Conservation (phyloP, 768 basidiomycete species). For the Epithele typhae region DNA sequence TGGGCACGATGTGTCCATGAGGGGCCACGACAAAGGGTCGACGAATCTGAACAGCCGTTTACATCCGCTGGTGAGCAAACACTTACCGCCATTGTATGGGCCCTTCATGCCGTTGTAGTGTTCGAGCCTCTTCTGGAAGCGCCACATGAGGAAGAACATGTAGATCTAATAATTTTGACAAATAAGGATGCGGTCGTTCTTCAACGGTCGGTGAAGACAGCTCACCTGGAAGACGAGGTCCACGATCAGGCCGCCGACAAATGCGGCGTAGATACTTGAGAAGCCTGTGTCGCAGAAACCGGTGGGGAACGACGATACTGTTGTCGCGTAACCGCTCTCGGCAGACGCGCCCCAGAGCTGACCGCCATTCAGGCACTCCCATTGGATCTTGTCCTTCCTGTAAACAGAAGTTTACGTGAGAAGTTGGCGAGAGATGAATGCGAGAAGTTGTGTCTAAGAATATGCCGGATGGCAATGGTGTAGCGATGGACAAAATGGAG, state of each 20-base stretch:
- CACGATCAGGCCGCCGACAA: slow-evolving; percentile 56
- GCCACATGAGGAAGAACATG: slow-evolving; percentile 75
- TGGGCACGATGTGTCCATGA: too few relatives aligned
- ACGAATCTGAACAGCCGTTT: too few relatives aligned
- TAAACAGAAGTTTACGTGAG: too few relatives aligned
- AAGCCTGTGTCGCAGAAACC: slow-evolving; percentile 60
- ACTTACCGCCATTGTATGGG: slow-evolving; percentile 57
- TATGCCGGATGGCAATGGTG: too few relatives aligned
- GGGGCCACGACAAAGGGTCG: too few relatives aligned
- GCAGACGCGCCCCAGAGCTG: slow-evolving; percentile 51
- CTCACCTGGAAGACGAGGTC: slow-evolving; percentile 67
- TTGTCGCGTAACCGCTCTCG: slow-evolving; percentile 36
- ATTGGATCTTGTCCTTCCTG: slow-evolving; percentile 64
- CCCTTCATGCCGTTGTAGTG: slow-evolving; percentile 64
- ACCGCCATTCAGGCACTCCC: slow-evolving; percentile 73
- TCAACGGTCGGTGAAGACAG: too few relatives aligned
- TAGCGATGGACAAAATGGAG: slow-evolving; percentile 1
- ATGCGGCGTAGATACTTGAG: slow-evolving; percentile 55
- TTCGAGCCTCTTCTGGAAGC: slow-evolving; percentile 66
- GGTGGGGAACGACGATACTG: slow-evolving; percentile 41
- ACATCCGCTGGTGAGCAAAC: too few relatives aligned
- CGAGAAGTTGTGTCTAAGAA: too few relatives aligned
- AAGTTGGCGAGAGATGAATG: too few relatives aligned
- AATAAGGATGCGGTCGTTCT: too few relatives aligned
- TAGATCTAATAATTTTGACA: too few relatives aligned